A percentile compares a stretch with the other conserved stretches of the same genome.
Conservation (phyloP, 768 basidiomycete species). For the Boletus vinaceobasis region DNA sequence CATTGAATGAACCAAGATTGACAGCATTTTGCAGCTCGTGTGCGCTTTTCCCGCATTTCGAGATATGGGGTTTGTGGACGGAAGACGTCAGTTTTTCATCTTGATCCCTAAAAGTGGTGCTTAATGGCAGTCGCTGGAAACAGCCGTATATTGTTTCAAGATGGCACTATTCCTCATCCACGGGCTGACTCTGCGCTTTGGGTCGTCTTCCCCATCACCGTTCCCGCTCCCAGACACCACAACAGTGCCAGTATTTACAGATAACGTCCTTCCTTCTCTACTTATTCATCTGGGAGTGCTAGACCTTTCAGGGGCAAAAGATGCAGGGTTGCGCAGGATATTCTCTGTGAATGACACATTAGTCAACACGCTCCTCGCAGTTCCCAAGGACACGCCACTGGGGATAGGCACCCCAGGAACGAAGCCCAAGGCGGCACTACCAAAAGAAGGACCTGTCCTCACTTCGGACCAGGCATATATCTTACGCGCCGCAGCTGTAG, state of each 20-base stretch:
- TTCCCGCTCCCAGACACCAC: slow-evolving; percentile 63
- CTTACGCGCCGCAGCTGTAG: slow-evolving; percentile 74
- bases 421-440: slow-evolving; percentile 19
- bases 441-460: slow-evolving; percentile 52
- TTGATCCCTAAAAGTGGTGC: not conserved
- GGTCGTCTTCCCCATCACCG: slow-evolving; percentile 45
- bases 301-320: slow-evolving; percentile 49
- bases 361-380: slow-evolving; percentile 41
- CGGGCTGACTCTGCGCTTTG: slow-evolving; percentile 65
- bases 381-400: slow-evolving; percentile 13
- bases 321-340: slow-evolving; percentile 40
- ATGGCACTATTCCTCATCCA: slow-evolving; percentile 84
- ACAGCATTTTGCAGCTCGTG: slow-evolving; percentile 51
- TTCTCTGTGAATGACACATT: slow-evolving; percentile 45
- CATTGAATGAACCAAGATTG: slow-evolving; percentile 1
- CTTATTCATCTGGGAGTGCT: slow-evolving; percentile 75
- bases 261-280: slow-evolving; percentile 83
- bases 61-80: slow-evolving; percentile 69
- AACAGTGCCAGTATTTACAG: slow-evolving; percentile 65
- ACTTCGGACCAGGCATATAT: slow-evolving; percentile 62
- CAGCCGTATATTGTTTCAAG: slow-evolving; percentile 87
- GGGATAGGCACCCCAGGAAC: slow-evolving; percentile 9
- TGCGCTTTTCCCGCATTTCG: slow-evolving; percentile 76
- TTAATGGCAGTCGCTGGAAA: not conserved
- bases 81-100: slow-evolving; percentile 44